Base-by-base conservation (phyloP, 768 basidiomycete species). In the Termitomyces sp. region DNA sequence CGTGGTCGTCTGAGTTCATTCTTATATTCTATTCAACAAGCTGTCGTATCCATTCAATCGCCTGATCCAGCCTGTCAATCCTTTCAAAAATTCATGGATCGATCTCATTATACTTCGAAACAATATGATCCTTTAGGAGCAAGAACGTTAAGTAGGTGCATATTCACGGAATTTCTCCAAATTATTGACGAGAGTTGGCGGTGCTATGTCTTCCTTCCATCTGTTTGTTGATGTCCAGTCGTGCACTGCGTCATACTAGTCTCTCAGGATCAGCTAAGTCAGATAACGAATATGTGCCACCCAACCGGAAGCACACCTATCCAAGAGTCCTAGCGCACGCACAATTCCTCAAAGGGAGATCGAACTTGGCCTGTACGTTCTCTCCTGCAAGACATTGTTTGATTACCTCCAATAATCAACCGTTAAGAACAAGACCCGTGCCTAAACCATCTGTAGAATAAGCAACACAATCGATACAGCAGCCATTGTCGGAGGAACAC, bases 381-480 rank as follows among this genome's bases (percentile, higher is more conserved):
- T n/a, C n/a, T n/a, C n/a, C n/a, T n/a, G 31, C 31, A 31, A 31
- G 53, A 24, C 31, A 20, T 42, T 13, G 31, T n/a, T 31, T 54
- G 18, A 9, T 20, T 24, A 54, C 24, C 27, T 30, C 36, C 18
- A n/a, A 24, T 33, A 15, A 12, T 20, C 4, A 12, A 42, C 42
- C 16, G n/a, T n/a, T n/a, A n/a, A n/a, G n/a, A n/a, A n/a, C 15
- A 18, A 44, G 46, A 18, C 2, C 48, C 70, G 63, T 47, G 78
- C 80, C 71, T 81, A 76, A 22, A 80, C 67, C 0, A 77, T 79
- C 61, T 81, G 68, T 53, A 81, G 68, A 16, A 82, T 77, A 12
- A 76, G 68, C 22, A 81, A 67, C 16, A 81, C 63, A 4, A 79
- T 60, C 0, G 72, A 71, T 5, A 77, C 69, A 0, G 77, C 73